Percentiles rank a stretch among this genome's conserved stretches.
Evolutionary conservation across 192 early-diverging fungal genomes (phyloP).

Genomic region (Podila verticillata): DNA sequence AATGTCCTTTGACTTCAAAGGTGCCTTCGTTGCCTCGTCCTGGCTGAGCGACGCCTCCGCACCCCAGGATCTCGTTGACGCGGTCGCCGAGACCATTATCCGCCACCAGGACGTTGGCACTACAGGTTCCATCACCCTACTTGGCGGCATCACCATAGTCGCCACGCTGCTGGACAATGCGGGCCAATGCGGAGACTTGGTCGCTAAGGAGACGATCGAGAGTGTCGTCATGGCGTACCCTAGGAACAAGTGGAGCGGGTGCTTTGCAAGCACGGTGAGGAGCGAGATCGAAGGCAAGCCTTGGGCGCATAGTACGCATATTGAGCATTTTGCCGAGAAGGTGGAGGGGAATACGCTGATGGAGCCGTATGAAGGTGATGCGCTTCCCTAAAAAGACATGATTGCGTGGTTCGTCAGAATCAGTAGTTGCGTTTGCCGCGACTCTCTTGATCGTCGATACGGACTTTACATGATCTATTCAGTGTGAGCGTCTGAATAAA

Average conservation of each 20-base stretch:
- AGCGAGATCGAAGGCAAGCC: conserved; percentile 7
- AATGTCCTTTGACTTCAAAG: conserved; percentile 17
- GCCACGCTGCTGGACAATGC: conserved; percentile 6
- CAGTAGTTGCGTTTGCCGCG: no score
- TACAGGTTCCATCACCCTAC: conserved; percentile 7
- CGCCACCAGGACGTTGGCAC: conserved; percentile 10
- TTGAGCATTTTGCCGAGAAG: background rate
- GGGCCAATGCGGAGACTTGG: conserved; percentile 6
- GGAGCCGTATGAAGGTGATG: conserved; percentile 7
- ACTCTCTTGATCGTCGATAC: background rate
- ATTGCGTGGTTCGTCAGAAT: no score
- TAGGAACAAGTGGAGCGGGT: conserved; percentile 10
- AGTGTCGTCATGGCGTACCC: conserved; percentile 8
- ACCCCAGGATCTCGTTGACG: conserved; percentile 7
- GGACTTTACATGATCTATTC: background rate
- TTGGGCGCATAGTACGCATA: conserved; percentile 11
- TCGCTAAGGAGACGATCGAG: conserved; percentile 13
- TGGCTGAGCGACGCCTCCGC: conserved; percentile 12
- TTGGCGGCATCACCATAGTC: conserved; percentile 7
- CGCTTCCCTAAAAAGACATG: background rate
- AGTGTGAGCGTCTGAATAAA: conserved; percentile 8
- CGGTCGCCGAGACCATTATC: conserved; percentile 16
- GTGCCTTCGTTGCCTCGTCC: conserved; percentile 11
- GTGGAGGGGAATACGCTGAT: conserved; percentile 7
- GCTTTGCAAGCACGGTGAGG: conserved; percentile 9